phyloP scores from a whole-genome alignment of 768 basidiomycete species.

The Phaeolepiota aurea region DNA sequence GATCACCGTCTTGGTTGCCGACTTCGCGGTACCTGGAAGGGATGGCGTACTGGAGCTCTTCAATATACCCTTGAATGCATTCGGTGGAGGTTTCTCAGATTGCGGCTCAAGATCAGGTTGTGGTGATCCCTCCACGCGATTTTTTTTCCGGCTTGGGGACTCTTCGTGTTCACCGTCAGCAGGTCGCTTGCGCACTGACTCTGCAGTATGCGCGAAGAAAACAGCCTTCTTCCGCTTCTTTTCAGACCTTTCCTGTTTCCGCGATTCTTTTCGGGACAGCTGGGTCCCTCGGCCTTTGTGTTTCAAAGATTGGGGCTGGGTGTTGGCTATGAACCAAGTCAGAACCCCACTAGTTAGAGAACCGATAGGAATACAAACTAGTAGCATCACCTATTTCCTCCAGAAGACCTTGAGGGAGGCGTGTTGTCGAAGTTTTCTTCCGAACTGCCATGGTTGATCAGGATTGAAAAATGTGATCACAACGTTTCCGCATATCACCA shows the following conservation, averaged over 20 bases:
- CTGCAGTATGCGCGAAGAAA: slow-evolving; percentile 34
- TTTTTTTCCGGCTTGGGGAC: slow-evolving; percentile 43
- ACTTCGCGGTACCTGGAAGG: not conserved
- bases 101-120: not conserved
- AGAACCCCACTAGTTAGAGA: too few species aligned
- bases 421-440: slow-evolving; percentile 31
- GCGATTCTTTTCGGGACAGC: slow-evolving; percentile 47
- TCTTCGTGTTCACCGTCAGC: slow-evolving; percentile 33
- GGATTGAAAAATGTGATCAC: not conserved
- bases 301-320: slow-evolving; percentile 5
- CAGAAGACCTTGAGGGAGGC: slow-evolving; percentile 23
- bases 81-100: slow-evolving; percentile 1
- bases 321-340: too few species aligned
- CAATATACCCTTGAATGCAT: not conserved
- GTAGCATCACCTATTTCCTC: slow-evolving; percentile 17
- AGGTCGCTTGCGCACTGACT: slow-evolving; percentile 21
- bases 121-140: slow-evolving; percentile 13
- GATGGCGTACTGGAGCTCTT: not conserved
- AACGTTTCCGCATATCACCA: too few species aligned
- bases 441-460: slow-evolving; percentile 11
- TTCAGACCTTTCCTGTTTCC: slow-evolving; percentile 53
- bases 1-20: not conserved
- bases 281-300: not conserved
- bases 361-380: slow-evolving; percentile 11
- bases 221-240: slow-evolving; percentile 58